Conservation (phyloP, 75 land plant genomes). For the Selaginella tamariscina region DNA sequence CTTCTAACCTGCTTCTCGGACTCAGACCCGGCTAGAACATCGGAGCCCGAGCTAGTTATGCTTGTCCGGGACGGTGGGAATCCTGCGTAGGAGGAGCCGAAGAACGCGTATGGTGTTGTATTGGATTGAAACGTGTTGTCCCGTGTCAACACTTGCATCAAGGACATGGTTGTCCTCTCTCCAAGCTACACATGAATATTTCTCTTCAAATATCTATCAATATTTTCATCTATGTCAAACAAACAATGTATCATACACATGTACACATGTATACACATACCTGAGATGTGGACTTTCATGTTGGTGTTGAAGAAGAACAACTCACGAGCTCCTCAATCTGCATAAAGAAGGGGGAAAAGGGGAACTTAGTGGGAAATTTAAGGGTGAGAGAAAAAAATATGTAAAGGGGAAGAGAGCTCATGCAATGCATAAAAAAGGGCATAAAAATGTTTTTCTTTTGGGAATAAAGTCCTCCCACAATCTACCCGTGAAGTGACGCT, state of each 20-base stretch:
- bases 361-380: no score
- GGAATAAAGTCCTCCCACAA: constrained; percentile 3
- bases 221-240: no score
- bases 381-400: not conserved
- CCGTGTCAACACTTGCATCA: not conserved
- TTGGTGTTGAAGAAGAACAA: no score
- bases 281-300: no score
- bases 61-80: not conserved
- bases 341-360: no score
- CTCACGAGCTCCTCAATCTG: no score
- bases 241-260: no score
- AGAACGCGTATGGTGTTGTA: not conserved
- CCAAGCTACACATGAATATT: no score
- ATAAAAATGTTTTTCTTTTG: not conserved
- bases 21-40: no score
- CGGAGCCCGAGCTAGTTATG: not conserved
- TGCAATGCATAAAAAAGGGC: not conserved
- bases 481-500: constrained; percentile 1
- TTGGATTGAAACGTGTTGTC: not conserved
- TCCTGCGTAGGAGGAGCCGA: not conserved
- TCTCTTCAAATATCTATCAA: no score
- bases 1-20: no score
- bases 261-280: no score
- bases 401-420: not conserved
- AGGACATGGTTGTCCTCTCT: not conserved